Evolutionary conservation across 176 grass and related monocot species (phyloP).

Genomic region (Rhynchospora breviuscula): DNA sequence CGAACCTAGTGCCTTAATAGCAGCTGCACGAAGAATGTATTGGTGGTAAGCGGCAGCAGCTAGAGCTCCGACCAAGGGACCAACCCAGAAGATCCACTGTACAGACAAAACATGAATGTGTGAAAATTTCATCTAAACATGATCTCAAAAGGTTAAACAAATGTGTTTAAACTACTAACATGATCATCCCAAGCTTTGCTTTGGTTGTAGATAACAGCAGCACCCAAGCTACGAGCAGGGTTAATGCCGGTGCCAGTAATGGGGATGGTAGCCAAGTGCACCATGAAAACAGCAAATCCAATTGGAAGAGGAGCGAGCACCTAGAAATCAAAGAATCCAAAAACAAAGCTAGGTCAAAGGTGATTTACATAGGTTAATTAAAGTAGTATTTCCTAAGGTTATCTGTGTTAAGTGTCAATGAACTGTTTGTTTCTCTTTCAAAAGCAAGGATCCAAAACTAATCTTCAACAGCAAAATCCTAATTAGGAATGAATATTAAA

Average conservation of each 20-base stretch:
- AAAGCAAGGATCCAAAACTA: background rate
- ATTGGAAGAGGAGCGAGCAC: slow-evolving; percentile 28
- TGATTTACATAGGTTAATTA: background rate
- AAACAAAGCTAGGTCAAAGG: background rate
- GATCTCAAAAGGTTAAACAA: background rate
- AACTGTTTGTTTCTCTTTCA: background rate
- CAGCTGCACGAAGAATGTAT: slow-evolving; percentile 26
- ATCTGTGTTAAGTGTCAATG: background rate
- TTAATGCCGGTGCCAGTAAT: slow-evolving; percentile 26
- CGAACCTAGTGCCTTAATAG: slow-evolving; percentile 24
- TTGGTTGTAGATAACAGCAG: slow-evolving; percentile 28
- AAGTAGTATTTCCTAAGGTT: background rate
- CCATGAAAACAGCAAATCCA: slow-evolving; percentile 26
- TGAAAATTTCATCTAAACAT: background rate
- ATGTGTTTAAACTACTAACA: background rate
- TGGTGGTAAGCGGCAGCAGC: slow-evolving; percentile 25
- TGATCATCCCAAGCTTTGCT: slow-evolving; percentile 6
- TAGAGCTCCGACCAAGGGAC: slow-evolving; percentile 20
- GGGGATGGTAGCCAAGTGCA: slow-evolving; percentile 29
- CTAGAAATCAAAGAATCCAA: background rate
- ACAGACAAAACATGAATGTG: background rate
- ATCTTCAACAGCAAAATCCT: background rate
- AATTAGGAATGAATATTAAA: background rate
- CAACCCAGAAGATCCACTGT: slow-evolving; percentile 32
- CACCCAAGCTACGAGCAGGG: slow-evolving; percentile 25